Conservation (phyloP, 2,329 filamentous ascomycete species). For the Aspergillus sp. region DNA sequence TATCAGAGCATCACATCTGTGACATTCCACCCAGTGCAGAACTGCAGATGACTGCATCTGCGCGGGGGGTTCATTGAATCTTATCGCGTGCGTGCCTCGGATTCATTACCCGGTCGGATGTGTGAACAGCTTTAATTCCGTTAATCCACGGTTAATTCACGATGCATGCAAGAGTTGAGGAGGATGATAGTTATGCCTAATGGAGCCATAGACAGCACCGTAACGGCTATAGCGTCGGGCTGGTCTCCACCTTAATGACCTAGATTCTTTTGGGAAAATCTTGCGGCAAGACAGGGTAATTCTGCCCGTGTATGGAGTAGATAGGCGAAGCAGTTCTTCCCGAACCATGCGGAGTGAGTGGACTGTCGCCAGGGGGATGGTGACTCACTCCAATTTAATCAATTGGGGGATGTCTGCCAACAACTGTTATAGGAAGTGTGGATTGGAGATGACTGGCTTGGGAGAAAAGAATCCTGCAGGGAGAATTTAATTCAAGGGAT, state of each 20-base stretch:
- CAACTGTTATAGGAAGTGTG: neutral
- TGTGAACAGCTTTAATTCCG: neutral
- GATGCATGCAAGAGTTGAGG: too few species aligned
- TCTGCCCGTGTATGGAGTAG: too few species aligned
- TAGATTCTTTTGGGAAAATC: too few species aligned
- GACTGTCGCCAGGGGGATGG: neutral
- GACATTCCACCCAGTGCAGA: slow-evolving; percentile 1
- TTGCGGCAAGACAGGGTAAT: too few species aligned
- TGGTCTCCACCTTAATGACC: too few species aligned
- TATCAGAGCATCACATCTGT: neutral
- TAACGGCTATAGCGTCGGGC: too few species aligned
- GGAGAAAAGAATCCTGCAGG: neutral
- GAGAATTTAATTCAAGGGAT: neutral
- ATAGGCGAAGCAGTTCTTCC: too few species aligned
- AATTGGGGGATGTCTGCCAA: neutral
- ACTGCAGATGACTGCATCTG: slow-evolving; percentile 5
- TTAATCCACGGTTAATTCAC: too few species aligned
- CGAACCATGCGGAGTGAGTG: neutral
- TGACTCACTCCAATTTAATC: neutral
- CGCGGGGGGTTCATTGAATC: neutral
- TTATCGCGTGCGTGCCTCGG: slow-evolving; percentile 3
- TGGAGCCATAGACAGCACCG: too few species aligned
- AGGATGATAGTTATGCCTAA: too few species aligned
- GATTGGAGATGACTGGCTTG: neutral
- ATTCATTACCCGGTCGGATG: neutral